Evolutionary conservation across 2,329 filamentous ascomycete species (phyloP), one percentile per base, ranked within the genome.

Genomic region (Boeremia exigua): DNA sequence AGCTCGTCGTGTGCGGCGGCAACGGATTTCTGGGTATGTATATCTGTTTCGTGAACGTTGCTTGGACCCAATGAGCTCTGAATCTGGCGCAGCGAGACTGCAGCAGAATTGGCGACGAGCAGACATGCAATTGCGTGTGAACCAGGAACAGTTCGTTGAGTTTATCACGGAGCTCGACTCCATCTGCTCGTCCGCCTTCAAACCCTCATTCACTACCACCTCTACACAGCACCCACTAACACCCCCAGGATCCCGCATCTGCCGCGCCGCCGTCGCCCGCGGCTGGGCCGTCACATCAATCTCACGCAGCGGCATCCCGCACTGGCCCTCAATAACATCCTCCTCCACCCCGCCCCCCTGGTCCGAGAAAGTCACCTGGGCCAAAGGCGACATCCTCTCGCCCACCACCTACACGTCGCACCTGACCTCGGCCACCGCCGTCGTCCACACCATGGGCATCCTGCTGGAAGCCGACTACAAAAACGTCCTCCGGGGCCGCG

Each of bases 401-500:
- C 94, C 95, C 0, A 80, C 84, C 0, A 90, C 90, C 15, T 99
- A 97, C 79, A 85, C 84, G 8, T 80, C 88, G 0, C 85, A 94
- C 43, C 85, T 99, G 59, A 84, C 86, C 63, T 86, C 85, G 53
- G 91, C 92, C 58, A 86, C 92, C 74, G 93, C 88, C 53, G 93
- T 98, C 25, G 89, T 99, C 42, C 95, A 99, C 81, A 92, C 85
- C 70, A 93, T 98, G 89, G 95, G 95, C 9, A 97, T 99, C 67
- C 83, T 99, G 15, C 85, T 99, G 9, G 95, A 99, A 80, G 92
- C 93, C 45, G 95, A 99, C 80, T 99, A 99, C 85, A 99, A 99
- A 78, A 90, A 90, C 65, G 88, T 96, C 14, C 74, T 99, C 25
- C 88, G 87, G 17, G 95, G 95, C 46, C 87, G 85, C 57, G 93